A percentile compares a stretch with the other conserved stretches of the same genome.
Conservation (phyloP, 148 eudicot species). For the Heliosperma pusillum region DNA sequence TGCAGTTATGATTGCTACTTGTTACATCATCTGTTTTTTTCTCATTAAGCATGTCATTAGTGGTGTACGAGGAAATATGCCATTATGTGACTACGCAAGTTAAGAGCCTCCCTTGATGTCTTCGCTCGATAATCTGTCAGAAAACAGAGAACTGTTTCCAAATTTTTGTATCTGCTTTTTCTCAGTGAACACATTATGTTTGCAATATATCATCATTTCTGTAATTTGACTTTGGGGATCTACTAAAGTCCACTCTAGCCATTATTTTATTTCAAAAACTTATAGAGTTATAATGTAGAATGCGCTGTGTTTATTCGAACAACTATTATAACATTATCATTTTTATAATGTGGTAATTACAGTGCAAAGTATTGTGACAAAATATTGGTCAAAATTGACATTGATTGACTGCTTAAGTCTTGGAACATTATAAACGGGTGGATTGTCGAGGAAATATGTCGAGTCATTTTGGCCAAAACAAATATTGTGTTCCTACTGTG, state of each 20-base stretch:
- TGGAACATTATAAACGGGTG: too few species aligned
- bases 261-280: not conserved
- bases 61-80: not conserved
- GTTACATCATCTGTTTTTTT: not conserved
- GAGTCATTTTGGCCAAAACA: too few species aligned
- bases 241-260: not conserved
- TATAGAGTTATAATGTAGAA: not conserved
- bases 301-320: not conserved
- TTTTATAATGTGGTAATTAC: too few species aligned
- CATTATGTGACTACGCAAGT: too few species aligned
- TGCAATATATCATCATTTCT: not conserved
- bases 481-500: too few species aligned
- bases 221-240: not conserved
- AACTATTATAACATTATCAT: too few species aligned
- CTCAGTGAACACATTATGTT: not conserved
- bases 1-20: not conserved
- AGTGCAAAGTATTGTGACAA: too few species aligned
- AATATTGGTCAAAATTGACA: too few species aligned
- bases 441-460: too few species aligned
- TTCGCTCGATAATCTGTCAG: too few species aligned
- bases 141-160: not conserved
- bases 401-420: too few species aligned
- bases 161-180: too few species aligned
- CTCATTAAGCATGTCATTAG: not conserved
- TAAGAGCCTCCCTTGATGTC: not conserved